These are phyloP conservation scores for Rhytidhysteron rufulum DNA, from an alignment of 2,329 filamentous ascomycete species.

Conservation along the genomic window DNA sequence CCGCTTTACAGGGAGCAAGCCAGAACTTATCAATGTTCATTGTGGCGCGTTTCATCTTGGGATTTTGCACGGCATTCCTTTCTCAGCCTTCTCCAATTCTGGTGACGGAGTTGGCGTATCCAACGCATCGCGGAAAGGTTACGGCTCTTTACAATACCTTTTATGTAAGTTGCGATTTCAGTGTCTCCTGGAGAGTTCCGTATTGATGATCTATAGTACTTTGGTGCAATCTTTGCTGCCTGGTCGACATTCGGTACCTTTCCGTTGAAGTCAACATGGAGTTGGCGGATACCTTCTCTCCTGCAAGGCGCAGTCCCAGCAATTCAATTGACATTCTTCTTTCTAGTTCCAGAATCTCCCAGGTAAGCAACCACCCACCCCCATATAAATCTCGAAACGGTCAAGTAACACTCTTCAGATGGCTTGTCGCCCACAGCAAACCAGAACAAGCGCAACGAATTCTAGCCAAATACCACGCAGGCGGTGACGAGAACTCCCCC, in stretches of 20 bases:
- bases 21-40: slow-evolving; percentile 9
- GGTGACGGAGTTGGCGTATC: slow-evolving; percentile 28
- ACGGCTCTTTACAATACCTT: slow-evolving; percentile 15
- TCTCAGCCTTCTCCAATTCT: slow-evolving; percentile 23
- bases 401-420: slow-evolving; percentile 50
- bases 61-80: slow-evolving; percentile 15
- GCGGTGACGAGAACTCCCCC: slow-evolving; percentile 30
- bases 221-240: slow-evolving; percentile 43
- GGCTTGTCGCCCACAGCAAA: slow-evolving; percentile 53
- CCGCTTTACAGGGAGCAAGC: neutral
- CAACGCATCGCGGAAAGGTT: slow-evolving; percentile 26
- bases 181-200: no score
- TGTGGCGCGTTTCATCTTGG: slow-evolving; percentile 12
- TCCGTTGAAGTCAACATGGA: slow-evolving; percentile 40
- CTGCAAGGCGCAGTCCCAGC: slow-evolving; percentile 45
- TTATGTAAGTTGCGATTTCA: slow-evolving; percentile 4
- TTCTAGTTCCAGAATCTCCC: slow-evolving; percentile 52
- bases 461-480: slow-evolving; percentile 52
- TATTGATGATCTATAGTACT: slow-evolving; percentile 3
- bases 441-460: slow-evolving; percentile 51
- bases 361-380: slow-evolving; percentile 50
- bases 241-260: slow-evolving; percentile 47
- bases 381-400: slow-evolving; percentile 7
- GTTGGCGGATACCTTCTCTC: slow-evolving; percentile 46
- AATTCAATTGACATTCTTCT: slow-evolving; percentile 33